These are phyloP conservation scores for Liriodendron chinense DNA, from an alignment of 164 flowering plant genomes.

Conservation along the genomic window DNA sequence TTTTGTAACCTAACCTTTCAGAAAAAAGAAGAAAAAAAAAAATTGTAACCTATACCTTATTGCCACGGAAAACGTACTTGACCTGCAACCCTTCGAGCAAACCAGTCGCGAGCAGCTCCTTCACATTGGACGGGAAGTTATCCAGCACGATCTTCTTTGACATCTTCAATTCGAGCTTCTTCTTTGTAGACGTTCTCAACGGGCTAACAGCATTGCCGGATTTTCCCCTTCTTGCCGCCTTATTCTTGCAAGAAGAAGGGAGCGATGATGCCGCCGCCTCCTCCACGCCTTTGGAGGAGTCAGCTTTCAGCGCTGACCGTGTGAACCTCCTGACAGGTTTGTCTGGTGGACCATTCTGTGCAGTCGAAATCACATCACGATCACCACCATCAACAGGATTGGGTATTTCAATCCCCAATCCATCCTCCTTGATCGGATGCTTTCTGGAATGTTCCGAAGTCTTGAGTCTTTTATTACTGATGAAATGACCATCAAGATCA, in stretches of 20 bases:
- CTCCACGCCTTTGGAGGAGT: neutral
- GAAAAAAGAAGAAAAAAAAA: too few relatives aligned
- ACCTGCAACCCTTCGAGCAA: slow-evolving; percentile 67
- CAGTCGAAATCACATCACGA: neutral
- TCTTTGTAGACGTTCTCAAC: slow-evolving; percentile 5
- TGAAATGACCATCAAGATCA: neutral
- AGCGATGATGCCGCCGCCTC: neutral
- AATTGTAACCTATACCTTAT: slow-evolving; percentile 17
- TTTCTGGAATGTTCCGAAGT: neutral
- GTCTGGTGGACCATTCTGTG: neutral
- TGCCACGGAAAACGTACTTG: slow-evolving; percentile 30
- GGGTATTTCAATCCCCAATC: neutral
- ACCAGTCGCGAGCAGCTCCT: slow-evolving; percentile 63
- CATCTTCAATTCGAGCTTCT: slow-evolving; percentile 31
- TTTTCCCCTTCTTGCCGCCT: slow-evolving; percentile 2
- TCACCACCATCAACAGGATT: slow-evolving; percentile 1
- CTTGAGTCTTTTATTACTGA: slow-evolving; percentile 14
- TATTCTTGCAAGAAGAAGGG: neutral
- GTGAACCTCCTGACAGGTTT: slow-evolving; percentile 7
- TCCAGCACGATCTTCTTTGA: slow-evolving; percentile 30
- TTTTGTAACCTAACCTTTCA: neutral
- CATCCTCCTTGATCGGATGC: neutral
- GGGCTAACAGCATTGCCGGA: slow-evolving; percentile 4
- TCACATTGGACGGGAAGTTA: slow-evolving; percentile 41
- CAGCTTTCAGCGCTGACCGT: slow-evolving; percentile 8